A percentile compares a stretch with the other conserved stretches of the same genome.
Conservation (phyloP, 2,329 filamentous ascomycete species). For the Colletotrichum orchidophilum region DNA sequence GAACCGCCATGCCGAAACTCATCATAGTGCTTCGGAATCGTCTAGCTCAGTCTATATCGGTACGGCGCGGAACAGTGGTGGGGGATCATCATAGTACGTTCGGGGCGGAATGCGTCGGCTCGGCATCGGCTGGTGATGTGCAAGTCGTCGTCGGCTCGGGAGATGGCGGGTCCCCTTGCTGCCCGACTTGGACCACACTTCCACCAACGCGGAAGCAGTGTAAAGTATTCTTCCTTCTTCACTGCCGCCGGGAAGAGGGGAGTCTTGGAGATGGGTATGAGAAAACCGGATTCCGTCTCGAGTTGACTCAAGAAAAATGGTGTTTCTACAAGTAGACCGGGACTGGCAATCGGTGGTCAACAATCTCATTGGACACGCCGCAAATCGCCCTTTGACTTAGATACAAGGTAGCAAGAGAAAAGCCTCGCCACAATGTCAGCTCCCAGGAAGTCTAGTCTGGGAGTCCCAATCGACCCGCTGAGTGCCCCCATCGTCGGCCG, state of each 20-base stretch:
- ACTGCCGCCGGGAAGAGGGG: not conserved
- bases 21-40: not conserved
- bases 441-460: no score
- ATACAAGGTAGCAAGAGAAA: not conserved
- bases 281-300: no score
- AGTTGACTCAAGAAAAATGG: no score
- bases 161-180: not conserved
- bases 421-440: not conserved
- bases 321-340: not conserved
- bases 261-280: no score
- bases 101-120: not conserved
- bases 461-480: conserved; percentile 10
- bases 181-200: not conserved
- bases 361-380: no score
- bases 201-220: not conserved
- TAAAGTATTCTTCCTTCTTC: not conserved
- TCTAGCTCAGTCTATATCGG: not conserved
- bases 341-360: not conserved
- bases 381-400: not conserved
- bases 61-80: not conserved
- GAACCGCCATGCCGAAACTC: no score
- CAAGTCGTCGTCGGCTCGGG: not conserved
- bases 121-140: not conserved
- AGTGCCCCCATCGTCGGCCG: not conserved
- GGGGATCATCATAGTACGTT: not conserved